phyloP scores from a whole-genome alignment of 1,284 basidiomycete species.

The Limonomyces culmigenus region DNA sequence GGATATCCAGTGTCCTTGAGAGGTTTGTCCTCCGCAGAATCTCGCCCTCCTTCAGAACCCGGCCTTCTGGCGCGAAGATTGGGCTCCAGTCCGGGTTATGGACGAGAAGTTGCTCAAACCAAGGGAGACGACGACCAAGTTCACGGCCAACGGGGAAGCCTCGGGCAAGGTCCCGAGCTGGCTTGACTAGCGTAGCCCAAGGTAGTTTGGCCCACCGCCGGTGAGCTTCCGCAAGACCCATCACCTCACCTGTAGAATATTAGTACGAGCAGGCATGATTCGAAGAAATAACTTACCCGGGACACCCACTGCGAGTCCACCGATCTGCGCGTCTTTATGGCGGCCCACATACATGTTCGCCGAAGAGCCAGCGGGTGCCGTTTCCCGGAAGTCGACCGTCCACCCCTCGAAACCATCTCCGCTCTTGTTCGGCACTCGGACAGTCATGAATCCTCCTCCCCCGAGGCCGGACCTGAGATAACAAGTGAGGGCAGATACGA shows the following conservation, averaged over 20 bases:
- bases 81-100: constrained; percentile 61
- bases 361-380: constrained; percentile 57
- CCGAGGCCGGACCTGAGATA: constrained; percentile 64
- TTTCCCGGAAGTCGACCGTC: constrained; percentile 82
- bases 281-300: too few species aligned
- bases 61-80: constrained; percentile 70
- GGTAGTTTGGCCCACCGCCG: constrained; percentile 60
- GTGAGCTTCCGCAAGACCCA: constrained; percentile 71
- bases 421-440: constrained; percentile 49
- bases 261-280: too few species aligned
- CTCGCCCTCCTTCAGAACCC: constrained; percentile 59
- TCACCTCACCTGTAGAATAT: too few species aligned
- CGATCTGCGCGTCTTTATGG: constrained; percentile 37
- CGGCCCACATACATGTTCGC: constrained; percentile 56
- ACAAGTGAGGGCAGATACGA: neutral
- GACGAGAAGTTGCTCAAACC: constrained; percentile 32
- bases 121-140: constrained; percentile 22
- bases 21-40: constrained; percentile 51
- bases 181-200: constrained; percentile 66
- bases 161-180: constrained; percentile 56
- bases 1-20: constrained; percentile 44
- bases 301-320: constrained; percentile 71
- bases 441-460: constrained; percentile 84
- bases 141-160: constrained; percentile 69
- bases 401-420: constrained; percentile 44